phyloP scores from a whole-genome alignment of 2,329 filamentous ascomycete species.

The Dactylellina haptotyla region DNA sequence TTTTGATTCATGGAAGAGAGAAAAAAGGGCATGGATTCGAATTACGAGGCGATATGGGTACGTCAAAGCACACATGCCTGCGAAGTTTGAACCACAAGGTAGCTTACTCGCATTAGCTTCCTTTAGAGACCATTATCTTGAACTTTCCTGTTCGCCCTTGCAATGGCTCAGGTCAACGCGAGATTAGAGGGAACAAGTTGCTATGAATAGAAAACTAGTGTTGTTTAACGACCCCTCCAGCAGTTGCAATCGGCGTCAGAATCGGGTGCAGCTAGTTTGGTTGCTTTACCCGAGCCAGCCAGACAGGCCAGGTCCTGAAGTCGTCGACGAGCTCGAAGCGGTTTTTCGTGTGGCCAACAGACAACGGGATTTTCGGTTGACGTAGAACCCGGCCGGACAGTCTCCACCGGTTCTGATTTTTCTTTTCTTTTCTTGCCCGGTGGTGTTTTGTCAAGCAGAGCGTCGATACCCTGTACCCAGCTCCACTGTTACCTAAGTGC shows the following conservation, averaged over 20 bases:
- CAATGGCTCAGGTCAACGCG: constrained; percentile 4
- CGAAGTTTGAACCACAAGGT: background rate
- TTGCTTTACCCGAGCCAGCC: constrained; percentile 41
- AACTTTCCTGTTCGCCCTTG: constrained; percentile 24
- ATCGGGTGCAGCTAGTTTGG: constrained; percentile 29
- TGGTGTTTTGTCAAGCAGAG: constrained; percentile 1
- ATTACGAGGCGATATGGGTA: background rate
- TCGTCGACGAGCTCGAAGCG: background rate
- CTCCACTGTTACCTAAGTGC: constrained; percentile 44
- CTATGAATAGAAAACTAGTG: constrained; percentile 40
- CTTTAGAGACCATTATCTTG: background rate
- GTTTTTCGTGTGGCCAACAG: constrained; percentile 15
- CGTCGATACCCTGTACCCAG: background rate
- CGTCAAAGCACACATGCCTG: background rate
- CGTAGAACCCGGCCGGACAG: constrained; percentile 30
- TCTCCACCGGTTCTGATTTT: constrained; percentile 1
- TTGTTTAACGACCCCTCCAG: constrained; percentile 4
- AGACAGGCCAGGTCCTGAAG: background rate
- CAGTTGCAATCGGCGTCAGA: constrained; percentile 20
- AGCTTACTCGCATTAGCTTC: constrained; percentile 22
- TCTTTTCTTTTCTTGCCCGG: background rate
- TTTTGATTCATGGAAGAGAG: constrained; percentile 27
- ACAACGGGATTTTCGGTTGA: constrained; percentile 45
- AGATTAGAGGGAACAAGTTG: constrained; percentile 16
- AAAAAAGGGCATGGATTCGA: background rate